These are phyloP conservation scores for Alternaria alternata DNA, from an alignment of 2,329 filamentous ascomycete genomes.

Conservation along the genomic window DNA sequence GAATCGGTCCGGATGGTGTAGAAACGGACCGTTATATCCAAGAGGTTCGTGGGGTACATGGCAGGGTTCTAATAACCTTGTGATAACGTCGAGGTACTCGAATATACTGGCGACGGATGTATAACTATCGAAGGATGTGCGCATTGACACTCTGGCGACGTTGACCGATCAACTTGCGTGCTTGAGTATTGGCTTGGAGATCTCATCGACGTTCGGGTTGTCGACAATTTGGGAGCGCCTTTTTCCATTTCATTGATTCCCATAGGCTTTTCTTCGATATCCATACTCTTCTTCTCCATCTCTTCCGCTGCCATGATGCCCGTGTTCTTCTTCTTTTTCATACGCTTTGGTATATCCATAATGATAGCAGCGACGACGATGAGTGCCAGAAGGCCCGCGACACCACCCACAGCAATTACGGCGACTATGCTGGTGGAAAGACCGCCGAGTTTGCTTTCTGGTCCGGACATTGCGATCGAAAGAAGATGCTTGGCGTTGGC, in stretches of 20 bases:
- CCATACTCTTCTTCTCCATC: conserved; percentile 14
- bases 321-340: conserved; percentile 9
- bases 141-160: conserved; percentile 16
- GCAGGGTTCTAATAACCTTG: not conserved
- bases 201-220: conserved; percentile 11
- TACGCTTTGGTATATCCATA: conserved; percentile 22
- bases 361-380: conserved; percentile 17
- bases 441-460: conserved; percentile 10
- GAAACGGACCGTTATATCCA: not conserved
- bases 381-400: conserved; percentile 19
- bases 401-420: conserved; percentile 17
- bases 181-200: conserved; percentile 13
- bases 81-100: not conserved
- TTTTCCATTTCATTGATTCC: conserved; percentile 14
- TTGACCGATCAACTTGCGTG: conserved; percentile 6
- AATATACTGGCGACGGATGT: conserved; percentile 1
- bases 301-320: conserved; percentile 15
- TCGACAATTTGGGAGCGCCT: conserved; percentile 12
- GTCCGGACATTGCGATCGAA: not conserved
- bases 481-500: not conserved
- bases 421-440: conserved; percentile 21
- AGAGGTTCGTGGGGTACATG: not conserved
- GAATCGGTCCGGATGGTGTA: not conserved
- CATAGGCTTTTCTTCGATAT: not conserved
- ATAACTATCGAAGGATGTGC: conserved; percentile 9